Evolutionary conservation across 208 protist genomes (phyloP).

Genomic region (Phytomonas sp.): DNA sequence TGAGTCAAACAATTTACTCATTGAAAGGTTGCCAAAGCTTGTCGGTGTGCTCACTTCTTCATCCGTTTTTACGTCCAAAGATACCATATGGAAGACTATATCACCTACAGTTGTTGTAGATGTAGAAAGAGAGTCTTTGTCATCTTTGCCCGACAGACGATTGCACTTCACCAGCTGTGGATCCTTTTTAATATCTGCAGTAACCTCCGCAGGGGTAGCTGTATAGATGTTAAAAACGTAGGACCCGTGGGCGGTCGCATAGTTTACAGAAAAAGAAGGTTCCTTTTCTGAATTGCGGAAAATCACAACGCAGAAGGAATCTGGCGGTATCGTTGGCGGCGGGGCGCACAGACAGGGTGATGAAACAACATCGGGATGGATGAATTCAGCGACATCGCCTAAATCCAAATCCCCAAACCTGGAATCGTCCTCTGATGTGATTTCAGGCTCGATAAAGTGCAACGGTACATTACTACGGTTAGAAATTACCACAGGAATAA

Average conservation of each 20-base stretch:
- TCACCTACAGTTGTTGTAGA: conserved; percentile 3
- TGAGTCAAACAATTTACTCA: neutral
- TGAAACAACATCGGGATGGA: neutral
- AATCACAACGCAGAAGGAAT: conserved; percentile 24
- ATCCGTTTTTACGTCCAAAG: neutral
- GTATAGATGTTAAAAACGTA: neutral
- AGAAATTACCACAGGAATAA: conserved; percentile 20
- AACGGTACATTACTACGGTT: conserved; percentile 37
- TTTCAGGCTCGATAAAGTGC: conserved; percentile 26
- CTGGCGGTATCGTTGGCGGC: conserved; percentile 33
- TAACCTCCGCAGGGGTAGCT: neutral
- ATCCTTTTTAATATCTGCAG: neutral
- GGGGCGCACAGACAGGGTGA: conserved; percentile 36
- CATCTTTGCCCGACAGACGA: neutral
- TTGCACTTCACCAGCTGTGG: neutral
- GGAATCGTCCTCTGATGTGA: neutral
- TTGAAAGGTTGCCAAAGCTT: neutral
- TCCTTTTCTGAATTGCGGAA: neutral
- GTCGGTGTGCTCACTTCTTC: neutral
- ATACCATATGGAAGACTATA: neutral
- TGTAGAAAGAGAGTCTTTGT: neutral
- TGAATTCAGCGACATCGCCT: neutral
- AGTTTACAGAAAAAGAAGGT: neutral
- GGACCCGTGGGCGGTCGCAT: neutral
- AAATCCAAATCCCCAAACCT: neutral